Conservation (phyloP, 2,329 filamentous ascomycete genomes). For the Cryphonectria parasitica region DNA sequence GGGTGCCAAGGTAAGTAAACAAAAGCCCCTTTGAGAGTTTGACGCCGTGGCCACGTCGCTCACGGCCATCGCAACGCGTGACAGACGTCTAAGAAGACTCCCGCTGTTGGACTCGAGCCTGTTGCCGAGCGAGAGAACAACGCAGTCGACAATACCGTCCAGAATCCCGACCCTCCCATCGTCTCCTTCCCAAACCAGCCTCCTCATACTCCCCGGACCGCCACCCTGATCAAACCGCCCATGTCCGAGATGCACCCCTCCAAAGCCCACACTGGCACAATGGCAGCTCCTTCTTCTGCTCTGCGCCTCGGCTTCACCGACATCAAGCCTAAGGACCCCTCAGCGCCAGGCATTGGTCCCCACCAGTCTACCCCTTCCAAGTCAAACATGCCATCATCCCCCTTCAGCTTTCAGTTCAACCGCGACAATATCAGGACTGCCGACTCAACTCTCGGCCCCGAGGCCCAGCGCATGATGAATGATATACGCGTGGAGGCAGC, state of each 20-base stretch:
- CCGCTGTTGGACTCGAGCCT: conserved; percentile 40
- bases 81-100: conserved; percentile 32
- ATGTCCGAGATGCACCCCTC: conserved; percentile 90
- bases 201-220: conserved; percentile 64
- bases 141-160: conserved; percentile 36
- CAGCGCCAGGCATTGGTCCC: conserved; percentile 37
- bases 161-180: conserved; percentile 36
- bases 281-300: conserved; percentile 77
- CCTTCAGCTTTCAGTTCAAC: conserved; percentile 68
- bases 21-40: conserved; percentile 15
- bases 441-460: conserved; percentile 61
- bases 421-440: conserved; percentile 42
- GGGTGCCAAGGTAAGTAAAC: conserved; percentile 26
- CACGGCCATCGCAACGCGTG: conserved; percentile 21
- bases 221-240: conserved; percentile 69
- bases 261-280: conserved; percentile 71
- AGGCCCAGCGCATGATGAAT: conserved; percentile 63
- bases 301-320: conserved; percentile 82
- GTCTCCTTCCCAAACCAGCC: conserved; percentile 42
- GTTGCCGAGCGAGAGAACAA: conserved; percentile 50
- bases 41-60: conserved; percentile 12
- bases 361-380: conserved; percentile 69
- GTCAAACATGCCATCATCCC: conserved; percentile 54
- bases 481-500: conserved; percentile 74
- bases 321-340: conserved; percentile 62